Conservation (phyloP, 805 yeast genomes). For the Teunomyces aglyptinius region DNA sequence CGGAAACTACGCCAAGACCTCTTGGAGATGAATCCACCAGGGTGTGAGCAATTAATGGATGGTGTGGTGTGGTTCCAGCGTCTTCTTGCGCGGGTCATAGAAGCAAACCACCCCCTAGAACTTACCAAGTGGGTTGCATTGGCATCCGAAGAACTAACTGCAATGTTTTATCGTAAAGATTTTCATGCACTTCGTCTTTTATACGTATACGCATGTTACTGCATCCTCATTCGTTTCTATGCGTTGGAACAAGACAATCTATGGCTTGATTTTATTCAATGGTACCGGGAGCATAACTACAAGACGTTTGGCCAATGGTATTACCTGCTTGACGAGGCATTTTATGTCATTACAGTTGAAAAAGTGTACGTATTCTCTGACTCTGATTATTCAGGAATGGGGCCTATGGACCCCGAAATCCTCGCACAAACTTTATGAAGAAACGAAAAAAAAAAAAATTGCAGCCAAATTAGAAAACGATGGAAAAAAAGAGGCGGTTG, state of each 20-base stretch:
- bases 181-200: constrained; percentile 26
- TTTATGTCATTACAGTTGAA: constrained; percentile 6
- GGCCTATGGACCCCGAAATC: neutral
- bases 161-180: constrained; percentile 18
- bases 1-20: constrained; percentile 1
- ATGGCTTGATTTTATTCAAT: constrained; percentile 28
- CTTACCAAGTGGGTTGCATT: constrained; percentile 26
- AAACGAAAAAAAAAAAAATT: neutral
- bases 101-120: constrained; percentile 28
- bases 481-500: neutral
- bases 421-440: neutral
- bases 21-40: neutral
- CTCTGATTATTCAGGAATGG: neutral
- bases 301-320: constrained; percentile 14
- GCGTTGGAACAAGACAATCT: constrained; percentile 16
- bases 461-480: neutral
- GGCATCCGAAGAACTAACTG: constrained; percentile 13
- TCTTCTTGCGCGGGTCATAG: constrained; percentile 12
- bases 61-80: constrained; percentile 14
- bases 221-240: constrained; percentile 21
- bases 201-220: constrained; percentile 17
- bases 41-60: constrained; percentile 3
- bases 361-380: neutral
- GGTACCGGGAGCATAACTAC: constrained; percentile 17
- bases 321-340: constrained; percentile 10